A percentile compares a stretch with the other conserved stretches of the same genome.
Conservation (phyloP, 2,329 filamentous ascomycete species). For the Pseudocercospora musae region DNA sequence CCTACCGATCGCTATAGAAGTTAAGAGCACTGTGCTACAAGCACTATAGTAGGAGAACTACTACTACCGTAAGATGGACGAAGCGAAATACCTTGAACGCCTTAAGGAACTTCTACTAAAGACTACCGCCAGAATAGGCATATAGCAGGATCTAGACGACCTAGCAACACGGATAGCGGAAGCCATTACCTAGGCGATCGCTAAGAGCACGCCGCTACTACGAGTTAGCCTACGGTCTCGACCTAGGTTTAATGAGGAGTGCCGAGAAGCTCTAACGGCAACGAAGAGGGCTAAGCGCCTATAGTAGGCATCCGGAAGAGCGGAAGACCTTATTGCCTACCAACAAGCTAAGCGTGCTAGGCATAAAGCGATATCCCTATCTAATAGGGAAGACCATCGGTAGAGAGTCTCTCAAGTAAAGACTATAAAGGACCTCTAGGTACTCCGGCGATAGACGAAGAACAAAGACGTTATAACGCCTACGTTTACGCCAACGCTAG, state of each 20-base stretch:
- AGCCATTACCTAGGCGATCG: background rate
- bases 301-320: background rate
- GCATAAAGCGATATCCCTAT: background rate
- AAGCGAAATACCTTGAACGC: background rate
- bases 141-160: background rate
- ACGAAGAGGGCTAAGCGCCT: background rate
- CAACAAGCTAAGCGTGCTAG: background rate
- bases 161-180: background rate
- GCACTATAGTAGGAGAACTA: background rate
- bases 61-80: background rate
- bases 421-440: background rate
- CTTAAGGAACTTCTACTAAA: background rate
- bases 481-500: background rate
- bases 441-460: background rate
- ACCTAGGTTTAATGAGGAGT: background rate
- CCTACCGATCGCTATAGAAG: background rate
- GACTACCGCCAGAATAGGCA: background rate
- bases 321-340: background rate
- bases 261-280: background rate
- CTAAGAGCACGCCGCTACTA: background rate
- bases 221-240: background rate
- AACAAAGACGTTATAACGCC: background rate
- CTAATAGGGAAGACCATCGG: background rate
- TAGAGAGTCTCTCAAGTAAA: background rate
- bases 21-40: background rate